phyloP scores from a whole-genome alignment of 108 stramenopile genomes.

The Fistulifera solaris region DNA sequence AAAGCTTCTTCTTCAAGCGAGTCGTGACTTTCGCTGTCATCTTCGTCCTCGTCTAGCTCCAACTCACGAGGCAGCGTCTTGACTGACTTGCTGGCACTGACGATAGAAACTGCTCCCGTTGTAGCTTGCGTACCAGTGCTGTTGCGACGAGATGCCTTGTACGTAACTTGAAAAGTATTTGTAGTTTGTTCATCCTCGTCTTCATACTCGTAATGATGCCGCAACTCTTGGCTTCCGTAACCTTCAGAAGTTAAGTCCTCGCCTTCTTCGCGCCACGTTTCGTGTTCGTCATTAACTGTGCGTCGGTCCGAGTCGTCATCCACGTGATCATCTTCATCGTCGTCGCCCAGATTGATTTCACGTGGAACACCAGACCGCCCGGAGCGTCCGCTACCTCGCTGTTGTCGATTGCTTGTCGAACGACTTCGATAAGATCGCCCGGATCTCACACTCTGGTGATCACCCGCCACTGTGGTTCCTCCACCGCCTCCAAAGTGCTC shows the following conservation, averaged over 20 bases:
- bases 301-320: constrained; percentile 10
- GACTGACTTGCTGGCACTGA: constrained; percentile 16
- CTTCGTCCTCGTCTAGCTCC: constrained; percentile 38
- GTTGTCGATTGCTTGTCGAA: constrained; percentile 3
- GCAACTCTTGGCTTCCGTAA: too few relatives aligned
- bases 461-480: not conserved
- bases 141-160: not conserved
- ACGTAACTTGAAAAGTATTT: constrained; percentile 18
- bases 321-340: constrained; percentile 18
- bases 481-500: constrained; percentile 6
- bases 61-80: constrained; percentile 45
- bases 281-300: constrained; percentile 1
- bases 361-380: constrained; percentile 7
- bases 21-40: constrained; percentile 11
- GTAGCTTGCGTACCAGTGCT: not conserved
- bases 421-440: constrained; percentile 1
- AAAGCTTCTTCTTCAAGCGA: constrained; percentile 10
- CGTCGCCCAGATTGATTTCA: constrained; percentile 16
- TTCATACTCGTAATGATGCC: constrained; percentile 5
- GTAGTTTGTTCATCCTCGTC: constrained; percentile 21
- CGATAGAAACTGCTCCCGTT: constrained; percentile 5
- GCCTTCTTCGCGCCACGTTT: constrained; percentile 6
- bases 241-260: constrained; percentile 2
- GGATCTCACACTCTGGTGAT: constrained; percentile 1
- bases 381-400: constrained; percentile 1